phyloP scores from a whole-genome alignment of 73 alveolate genomes.

The Effrenium voratum region DNA sequence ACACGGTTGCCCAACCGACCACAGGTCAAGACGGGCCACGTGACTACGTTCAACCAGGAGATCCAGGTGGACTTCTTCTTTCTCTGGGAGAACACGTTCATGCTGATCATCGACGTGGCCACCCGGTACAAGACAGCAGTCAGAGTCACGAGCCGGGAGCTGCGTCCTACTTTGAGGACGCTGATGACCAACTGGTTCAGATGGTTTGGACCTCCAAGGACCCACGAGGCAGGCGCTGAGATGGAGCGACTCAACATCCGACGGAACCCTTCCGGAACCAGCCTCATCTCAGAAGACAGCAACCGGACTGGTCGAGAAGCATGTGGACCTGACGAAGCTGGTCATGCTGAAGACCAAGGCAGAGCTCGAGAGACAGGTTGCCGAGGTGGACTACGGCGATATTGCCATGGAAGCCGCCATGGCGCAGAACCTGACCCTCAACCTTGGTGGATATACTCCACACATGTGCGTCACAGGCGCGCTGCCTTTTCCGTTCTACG shows the following conservation, averaged over 20 bases:
- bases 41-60: neutral
- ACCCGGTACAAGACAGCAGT: neutral
- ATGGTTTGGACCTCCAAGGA: neutral
- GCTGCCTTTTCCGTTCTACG: conserved; percentile 2
- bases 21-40: neutral
- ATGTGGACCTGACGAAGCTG: neutral
- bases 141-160: neutral
- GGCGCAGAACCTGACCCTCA: conserved; percentile 26
- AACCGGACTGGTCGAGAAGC: no score
- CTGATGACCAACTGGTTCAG: neutral
- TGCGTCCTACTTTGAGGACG: neutral
- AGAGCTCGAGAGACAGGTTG: neutral
- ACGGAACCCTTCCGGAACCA: neutral
- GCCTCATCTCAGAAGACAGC: no score
- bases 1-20: neutral
- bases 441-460: neutral
- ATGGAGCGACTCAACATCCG: neutral
- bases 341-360: neutral
- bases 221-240: conserved; percentile 4
- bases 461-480: conserved; percentile 26
- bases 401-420: neutral
- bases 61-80: neutral
- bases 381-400: neutral
- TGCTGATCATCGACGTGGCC: neutral
- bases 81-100: neutral